Conservation (phyloP, 148 eudicot species). For the Oxyria digyna region DNA sequence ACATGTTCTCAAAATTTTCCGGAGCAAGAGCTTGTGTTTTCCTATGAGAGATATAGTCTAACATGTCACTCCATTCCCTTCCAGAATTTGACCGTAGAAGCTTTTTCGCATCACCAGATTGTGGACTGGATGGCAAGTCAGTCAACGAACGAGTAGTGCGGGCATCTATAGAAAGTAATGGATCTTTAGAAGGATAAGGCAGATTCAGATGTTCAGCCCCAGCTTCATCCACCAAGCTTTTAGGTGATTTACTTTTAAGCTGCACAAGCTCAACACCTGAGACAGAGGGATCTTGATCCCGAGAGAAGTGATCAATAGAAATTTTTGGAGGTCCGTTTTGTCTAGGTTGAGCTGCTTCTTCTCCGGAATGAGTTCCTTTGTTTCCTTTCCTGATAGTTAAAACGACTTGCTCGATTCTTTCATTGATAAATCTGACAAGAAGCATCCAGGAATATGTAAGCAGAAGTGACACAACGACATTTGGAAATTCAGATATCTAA, state of each 20-base stretch:
- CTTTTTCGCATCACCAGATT: slow-evolving; percentile 23
- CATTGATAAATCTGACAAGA: slow-evolving; percentile 80
- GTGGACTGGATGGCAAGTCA: slow-evolving; percentile 34
- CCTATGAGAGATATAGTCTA: slow-evolving; percentile 56
- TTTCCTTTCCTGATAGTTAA: slow-evolving; percentile 36
- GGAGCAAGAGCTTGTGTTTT: slow-evolving; percentile 87
- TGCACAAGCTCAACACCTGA: slow-evolving; percentile 84
- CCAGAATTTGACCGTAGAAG: slow-evolving; percentile 47
- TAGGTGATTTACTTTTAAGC: slow-evolving; percentile 40
- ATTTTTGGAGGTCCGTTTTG: slow-evolving; percentile 33
- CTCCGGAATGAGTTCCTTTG: slow-evolving; percentile 32
- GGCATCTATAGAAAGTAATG: slow-evolving; percentile 70
- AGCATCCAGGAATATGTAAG: not conserved
- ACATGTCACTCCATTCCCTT: slow-evolving; percentile 68
- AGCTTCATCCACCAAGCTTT: slow-evolving; percentile 21
- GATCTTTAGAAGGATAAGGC: slow-evolving; percentile 49
- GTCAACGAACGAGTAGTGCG: slow-evolving; percentile 71
- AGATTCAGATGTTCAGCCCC: slow-evolving; percentile 22
- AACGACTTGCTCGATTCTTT: slow-evolving; percentile 76
- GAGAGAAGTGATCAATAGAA: slow-evolving; percentile 46
- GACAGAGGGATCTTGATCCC: slow-evolving; percentile 58
- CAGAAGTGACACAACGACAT: not conserved
- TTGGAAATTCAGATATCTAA: not conserved
- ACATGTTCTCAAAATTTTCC: slow-evolving; percentile 87
- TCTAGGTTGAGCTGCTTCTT: slow-evolving; percentile 23